These are phyloP conservation scores for Epichloe coenophiala DNA, from an alignment of 2,329 filamentous ascomycete genomes.

Conservation along the genomic window DNA sequence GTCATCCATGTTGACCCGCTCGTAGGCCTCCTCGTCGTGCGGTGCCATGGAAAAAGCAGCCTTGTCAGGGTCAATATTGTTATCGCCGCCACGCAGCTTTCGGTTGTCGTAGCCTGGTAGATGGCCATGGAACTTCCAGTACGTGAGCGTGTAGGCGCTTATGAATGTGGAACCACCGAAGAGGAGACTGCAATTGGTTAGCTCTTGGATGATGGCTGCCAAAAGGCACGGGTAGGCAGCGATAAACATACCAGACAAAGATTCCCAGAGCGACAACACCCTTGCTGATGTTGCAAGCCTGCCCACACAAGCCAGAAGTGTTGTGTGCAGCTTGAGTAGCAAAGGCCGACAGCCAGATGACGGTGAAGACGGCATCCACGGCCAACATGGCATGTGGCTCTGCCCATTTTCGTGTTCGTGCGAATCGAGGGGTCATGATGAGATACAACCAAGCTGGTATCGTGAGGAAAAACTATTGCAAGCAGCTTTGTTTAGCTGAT, in stretches of 20 bases:
- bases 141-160: constrained; percentile 46
- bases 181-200: constrained; percentile 31
- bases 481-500: not conserved
- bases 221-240: not conserved
- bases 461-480: constrained; percentile 46
- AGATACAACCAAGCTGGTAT: constrained; percentile 53
- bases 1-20: constrained; percentile 44
- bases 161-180: constrained; percentile 40
- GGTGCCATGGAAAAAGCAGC: constrained; percentile 54
- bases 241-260: constrained; percentile 41
- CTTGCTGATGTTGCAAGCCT: constrained; percentile 47
- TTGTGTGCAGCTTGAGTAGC: constrained; percentile 53
- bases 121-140: constrained; percentile 47
- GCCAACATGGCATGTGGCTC: constrained; percentile 47
- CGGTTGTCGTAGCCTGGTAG: constrained; percentile 47
- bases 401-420: constrained; percentile 46
- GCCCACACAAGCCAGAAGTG: constrained; percentile 37
- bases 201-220: not conserved
- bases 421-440: constrained; percentile 49
- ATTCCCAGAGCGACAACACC: constrained; percentile 49
- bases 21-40: constrained; percentile 53
- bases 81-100: constrained; percentile 25
- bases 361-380: constrained; percentile 41
- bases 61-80: constrained; percentile 55
- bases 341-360: constrained; percentile 56